A percentile compares a stretch with the other conserved stretches of the same genome.
Evolutionary conservation across 1,284 basidiomycete genomes (phyloP).

Genomic region (Pseudozyma sp.): DNA sequence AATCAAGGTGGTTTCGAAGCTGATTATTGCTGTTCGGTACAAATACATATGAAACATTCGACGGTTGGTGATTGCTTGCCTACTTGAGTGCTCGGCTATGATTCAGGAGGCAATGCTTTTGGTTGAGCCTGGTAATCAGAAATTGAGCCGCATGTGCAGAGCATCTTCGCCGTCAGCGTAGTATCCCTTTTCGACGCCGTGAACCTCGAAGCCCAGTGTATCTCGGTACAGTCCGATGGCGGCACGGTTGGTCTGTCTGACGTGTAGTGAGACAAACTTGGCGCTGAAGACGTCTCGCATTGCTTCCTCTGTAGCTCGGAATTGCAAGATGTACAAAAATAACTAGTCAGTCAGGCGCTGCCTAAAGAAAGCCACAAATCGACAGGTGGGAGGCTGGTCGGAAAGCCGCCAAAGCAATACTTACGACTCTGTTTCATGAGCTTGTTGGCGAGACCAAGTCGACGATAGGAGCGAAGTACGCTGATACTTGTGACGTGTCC

Average conservation of each 20-base stretch:
- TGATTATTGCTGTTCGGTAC: neutral
- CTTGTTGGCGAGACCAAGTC: conserved; percentile 67
- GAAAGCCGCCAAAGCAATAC: conserved; percentile 15
- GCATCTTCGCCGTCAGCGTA: conserved; percentile 69
- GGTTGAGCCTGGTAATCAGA: conserved; percentile 13
- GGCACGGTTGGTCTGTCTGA: conserved; percentile 66
- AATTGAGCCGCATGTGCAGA: conserved; percentile 63
- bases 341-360: no score
- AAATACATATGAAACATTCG: conserved; percentile 1
- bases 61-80: neutral
- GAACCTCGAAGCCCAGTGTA: conserved; percentile 66
- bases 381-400: neutral
- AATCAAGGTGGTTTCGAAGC: no score
- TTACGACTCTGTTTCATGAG: conserved; percentile 68
- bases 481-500: conserved; percentile 68
- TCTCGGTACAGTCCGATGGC: conserved; percentile 67
- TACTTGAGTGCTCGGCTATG: neutral
- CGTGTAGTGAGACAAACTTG: conserved; percentile 66
- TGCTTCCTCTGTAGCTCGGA: conserved; percentile 51
- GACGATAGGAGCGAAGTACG: conserved; percentile 64
- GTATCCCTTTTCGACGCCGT: conserved; percentile 65
- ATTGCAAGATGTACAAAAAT: no score
- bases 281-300: conserved; percentile 68
- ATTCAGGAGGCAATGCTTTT: neutral
- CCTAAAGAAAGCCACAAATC: neutral